phyloP scores from a whole-genome alignment of 495 filamentous ascomycete genomes.

The Penicillium cosmopolitanum region DNA sequence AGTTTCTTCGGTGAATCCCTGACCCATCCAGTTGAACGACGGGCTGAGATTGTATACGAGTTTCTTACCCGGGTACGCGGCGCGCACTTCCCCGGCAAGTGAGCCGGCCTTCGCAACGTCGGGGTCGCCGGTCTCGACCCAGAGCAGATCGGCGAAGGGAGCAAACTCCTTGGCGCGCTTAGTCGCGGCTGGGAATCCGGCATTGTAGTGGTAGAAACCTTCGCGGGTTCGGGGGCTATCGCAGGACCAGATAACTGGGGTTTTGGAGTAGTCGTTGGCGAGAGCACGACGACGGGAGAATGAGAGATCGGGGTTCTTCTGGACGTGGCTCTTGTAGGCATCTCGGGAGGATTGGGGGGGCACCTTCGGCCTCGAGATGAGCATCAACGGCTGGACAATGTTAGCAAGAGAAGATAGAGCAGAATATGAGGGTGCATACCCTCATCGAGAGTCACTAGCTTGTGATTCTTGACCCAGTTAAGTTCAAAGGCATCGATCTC shows the following conservation, averaged over 20 bases:
- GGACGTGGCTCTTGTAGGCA: slow-evolving; percentile 64
- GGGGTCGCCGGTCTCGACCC: slow-evolving; percentile 94
- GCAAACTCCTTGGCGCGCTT: slow-evolving; percentile 91
- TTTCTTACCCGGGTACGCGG: slow-evolving; percentile 71
- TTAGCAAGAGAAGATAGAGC: slow-evolving; percentile 21
- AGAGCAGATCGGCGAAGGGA: slow-evolving; percentile 92
- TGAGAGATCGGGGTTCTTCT: slow-evolving; percentile 68
- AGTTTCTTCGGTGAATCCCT: slow-evolving; percentile 80
- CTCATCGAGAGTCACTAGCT: slow-evolving; percentile 90
- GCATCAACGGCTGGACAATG: slow-evolving; percentile 62
- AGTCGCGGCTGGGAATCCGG: slow-evolving; percentile 84
- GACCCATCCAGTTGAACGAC: slow-evolving; percentile 97
- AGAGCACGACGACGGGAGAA: slow-evolving; percentile 74
- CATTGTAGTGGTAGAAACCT: slow-evolving; percentile 93
- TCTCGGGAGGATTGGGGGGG: slow-evolving; percentile 62
- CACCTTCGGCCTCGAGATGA: slow-evolving; percentile 68
- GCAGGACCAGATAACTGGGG: slow-evolving; percentile 80
- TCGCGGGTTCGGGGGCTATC: slow-evolving; percentile 93
- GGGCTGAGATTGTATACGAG: slow-evolving; percentile 95
- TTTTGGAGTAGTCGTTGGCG: slow-evolving; percentile 64
- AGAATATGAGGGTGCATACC: slow-evolving; percentile 40
- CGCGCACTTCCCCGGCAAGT: slow-evolving; percentile 76
- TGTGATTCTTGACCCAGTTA: slow-evolving; percentile 86
- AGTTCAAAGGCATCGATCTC: slow-evolving; percentile 88
- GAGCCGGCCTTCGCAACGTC: slow-evolving; percentile 71